These are phyloP conservation scores for Fusarium luffae DNA, from an alignment of 2,329 filamentous ascomycete species.

Conservation along the genomic window DNA sequence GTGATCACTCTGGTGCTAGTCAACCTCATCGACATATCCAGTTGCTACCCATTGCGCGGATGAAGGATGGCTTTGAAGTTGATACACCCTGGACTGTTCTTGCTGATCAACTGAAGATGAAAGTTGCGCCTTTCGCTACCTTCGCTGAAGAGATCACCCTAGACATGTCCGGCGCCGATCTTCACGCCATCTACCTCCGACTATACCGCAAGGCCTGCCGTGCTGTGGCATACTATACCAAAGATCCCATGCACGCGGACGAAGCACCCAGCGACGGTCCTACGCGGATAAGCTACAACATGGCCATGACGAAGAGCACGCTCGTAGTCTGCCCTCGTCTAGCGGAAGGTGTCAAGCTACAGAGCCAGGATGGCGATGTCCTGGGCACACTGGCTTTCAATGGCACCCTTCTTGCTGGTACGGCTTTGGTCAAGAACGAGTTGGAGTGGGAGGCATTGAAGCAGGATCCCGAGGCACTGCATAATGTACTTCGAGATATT, in stretches of 20 bases:
- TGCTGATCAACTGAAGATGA: conserved; percentile 52
- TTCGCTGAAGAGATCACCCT: conserved; percentile 55
- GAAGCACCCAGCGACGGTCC: conserved; percentile 51
- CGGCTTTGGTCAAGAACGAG: conserved; percentile 69
- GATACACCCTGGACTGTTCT: conserved; percentile 60
- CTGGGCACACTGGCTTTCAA: conserved; percentile 64
- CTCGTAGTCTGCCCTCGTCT: conserved; percentile 67
- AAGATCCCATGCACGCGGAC: conserved; percentile 10
- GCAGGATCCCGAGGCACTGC: conserved; percentile 47
- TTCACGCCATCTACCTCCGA: conserved; percentile 58
- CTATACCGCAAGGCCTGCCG: conserved; percentile 60
- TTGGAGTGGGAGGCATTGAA: conserved; percentile 67
- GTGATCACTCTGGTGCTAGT: conserved; percentile 74
- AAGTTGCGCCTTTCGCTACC: conserved; percentile 56
- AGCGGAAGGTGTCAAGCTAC: conserved; percentile 59
- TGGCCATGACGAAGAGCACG: conserved; percentile 65
- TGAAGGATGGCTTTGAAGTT: conserved; percentile 64
- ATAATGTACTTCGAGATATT: conserved; percentile 44
- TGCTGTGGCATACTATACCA: conserved; percentile 48
- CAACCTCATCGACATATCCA: conserved; percentile 79
- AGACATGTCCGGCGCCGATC: conserved; percentile 50
- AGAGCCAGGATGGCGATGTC: conserved; percentile 46
- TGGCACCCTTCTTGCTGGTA: conserved; percentile 72
- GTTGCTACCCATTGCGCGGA: conserved; percentile 72
- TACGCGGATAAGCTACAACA: conserved; percentile 71